phyloP scores from a whole-genome alignment of 2,329 filamentous ascomycete genomes.

The Lachnellula arida region DNA sequence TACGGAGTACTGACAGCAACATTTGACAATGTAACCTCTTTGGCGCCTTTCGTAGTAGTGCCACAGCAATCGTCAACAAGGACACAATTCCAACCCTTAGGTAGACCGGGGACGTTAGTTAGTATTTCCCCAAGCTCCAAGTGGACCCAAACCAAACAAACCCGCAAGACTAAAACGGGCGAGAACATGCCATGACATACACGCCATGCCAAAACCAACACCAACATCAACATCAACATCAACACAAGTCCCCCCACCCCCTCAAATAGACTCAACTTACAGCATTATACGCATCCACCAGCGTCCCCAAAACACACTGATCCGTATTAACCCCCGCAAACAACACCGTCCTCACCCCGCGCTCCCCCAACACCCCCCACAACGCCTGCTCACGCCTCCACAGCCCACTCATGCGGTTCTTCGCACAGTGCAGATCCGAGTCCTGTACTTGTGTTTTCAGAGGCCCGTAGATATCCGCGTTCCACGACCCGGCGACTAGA shows the following conservation, averaged over 20 bases:
- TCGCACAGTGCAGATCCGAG: conserved; percentile 48
- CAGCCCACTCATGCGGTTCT: conserved; percentile 55
- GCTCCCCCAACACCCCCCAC: conserved; percentile 38
- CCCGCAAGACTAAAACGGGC: no score
- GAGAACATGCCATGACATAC: no score
- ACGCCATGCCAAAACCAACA: no score
- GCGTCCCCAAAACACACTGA: conserved; percentile 53
- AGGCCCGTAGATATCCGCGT: conserved; percentile 46
- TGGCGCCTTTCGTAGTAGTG: conserved; percentile 41
- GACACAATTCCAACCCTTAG: conserved; percentile 35
- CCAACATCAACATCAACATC: no score
- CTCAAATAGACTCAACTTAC: conserved; percentile 43
- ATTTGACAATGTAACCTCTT: conserved; percentile 35
- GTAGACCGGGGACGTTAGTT: neutral
- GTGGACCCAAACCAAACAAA: no score
- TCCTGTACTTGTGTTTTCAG: conserved; percentile 37
- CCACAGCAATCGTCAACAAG: conserved; percentile 51
- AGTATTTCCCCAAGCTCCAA: neutral
- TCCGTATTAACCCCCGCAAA: conserved; percentile 59
- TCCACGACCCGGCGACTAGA: conserved; percentile 52
- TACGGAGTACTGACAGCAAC: conserved; percentile 32
- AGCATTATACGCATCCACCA: conserved; percentile 51
- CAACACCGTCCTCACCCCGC: conserved; percentile 43
- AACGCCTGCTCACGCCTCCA: conserved; percentile 44
- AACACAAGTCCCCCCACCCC: no score